A percentile compares a stretch with the other conserved stretches of the same genome.
Evolutionary conservation across 2,329 filamentous ascomycete species (phyloP).

Genomic region (Ophioceras dolichostomum): DNA sequence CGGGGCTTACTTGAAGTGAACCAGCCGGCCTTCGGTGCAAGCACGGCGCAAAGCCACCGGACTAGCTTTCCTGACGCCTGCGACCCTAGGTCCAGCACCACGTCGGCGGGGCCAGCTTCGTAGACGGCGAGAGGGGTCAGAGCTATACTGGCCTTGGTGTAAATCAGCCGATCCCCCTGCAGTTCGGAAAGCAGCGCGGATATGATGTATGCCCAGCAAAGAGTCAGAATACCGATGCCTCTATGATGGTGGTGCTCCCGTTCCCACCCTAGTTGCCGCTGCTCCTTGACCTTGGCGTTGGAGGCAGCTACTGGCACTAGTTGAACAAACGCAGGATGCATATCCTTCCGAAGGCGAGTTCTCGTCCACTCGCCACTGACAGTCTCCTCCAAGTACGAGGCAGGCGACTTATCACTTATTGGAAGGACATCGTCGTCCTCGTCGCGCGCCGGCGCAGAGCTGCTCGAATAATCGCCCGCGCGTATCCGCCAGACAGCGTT

Average conservation of each 20-base stretch:
- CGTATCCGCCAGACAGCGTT: too few species aligned
- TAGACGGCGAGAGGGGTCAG: not conserved
- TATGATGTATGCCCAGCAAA: constrained; percentile 7
- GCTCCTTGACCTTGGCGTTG: too few species aligned
- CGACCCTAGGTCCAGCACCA: constrained; percentile 2
- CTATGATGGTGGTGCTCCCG: constrained; percentile 1
- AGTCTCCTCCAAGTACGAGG: too few species aligned
- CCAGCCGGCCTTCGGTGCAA: constrained; percentile 4
- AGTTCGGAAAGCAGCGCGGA: constrained; percentile 5
- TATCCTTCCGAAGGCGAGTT: too few species aligned
- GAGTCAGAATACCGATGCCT: constrained; percentile 3
- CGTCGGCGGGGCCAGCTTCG: not conserved
- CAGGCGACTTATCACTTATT: too few species aligned
- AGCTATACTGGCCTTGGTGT: not conserved
- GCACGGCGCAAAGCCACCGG: constrained; percentile 5
- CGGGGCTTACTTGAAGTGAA: too few species aligned
- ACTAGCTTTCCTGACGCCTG: constrained; percentile 1
- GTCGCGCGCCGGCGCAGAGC: too few species aligned
- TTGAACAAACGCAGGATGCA: too few species aligned
- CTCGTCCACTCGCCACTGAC: too few species aligned
- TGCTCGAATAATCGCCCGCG: too few species aligned
- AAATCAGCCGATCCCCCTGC: constrained; percentile 1
- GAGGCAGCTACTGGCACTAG: too few species aligned
- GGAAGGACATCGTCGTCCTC: too few species aligned
- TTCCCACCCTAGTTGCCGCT: not conserved